Percentiles rank a stretch among this genome's conserved stretches.
Evolutionary conservation across 2,329 filamentous ascomycete species (phyloP).

Genomic region (Alternaria rosae): DNA sequence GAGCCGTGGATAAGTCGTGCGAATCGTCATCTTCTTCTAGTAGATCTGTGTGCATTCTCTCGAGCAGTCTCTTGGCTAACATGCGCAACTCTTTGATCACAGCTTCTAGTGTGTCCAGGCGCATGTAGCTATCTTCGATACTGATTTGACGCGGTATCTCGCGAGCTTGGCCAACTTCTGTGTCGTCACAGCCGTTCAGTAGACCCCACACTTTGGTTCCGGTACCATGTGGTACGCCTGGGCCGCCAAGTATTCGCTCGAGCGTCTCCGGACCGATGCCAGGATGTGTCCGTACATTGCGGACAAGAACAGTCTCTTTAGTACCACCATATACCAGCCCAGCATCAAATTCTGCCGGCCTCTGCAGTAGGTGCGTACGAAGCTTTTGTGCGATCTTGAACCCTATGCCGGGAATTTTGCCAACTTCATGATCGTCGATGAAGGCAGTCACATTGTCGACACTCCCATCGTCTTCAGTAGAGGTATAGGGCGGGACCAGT

Average conservation of each 20-base stretch:
- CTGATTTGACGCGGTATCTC: constrained; percentile 86
- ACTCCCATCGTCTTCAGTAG: constrained; percentile 19
- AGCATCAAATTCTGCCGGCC: constrained; percentile 52
- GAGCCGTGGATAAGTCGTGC: background rate
- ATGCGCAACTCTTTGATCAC: constrained; percentile 73
- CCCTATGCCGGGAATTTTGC: constrained; percentile 85
- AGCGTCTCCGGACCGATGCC: constrained; percentile 70
- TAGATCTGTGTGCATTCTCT: constrained; percentile 81
- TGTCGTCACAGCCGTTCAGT: constrained; percentile 80
- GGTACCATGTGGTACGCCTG: constrained; percentile 74
- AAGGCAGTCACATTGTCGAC: constrained; percentile 68
- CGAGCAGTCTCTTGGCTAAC: constrained; percentile 73
- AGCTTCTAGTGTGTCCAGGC: constrained; percentile 69
- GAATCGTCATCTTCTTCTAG: constrained; percentile 60
- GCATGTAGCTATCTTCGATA: constrained; percentile 90
- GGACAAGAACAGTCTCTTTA: constrained; percentile 67
- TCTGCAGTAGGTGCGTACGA: constrained; percentile 65
- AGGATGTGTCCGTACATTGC: constrained; percentile 68
- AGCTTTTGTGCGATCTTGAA: constrained; percentile 76
- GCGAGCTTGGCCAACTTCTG: constrained; percentile 74
- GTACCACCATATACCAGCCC: constrained; percentile 59
- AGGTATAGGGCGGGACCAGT: constrained; percentile 70
- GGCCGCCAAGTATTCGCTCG: constrained; percentile 72
- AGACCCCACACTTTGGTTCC: constrained; percentile 78
- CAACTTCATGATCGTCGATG: constrained; percentile 76